phyloP scores from a whole-genome alignment of 257 asterid genomes.

The Knoxia roxburghii region DNA sequence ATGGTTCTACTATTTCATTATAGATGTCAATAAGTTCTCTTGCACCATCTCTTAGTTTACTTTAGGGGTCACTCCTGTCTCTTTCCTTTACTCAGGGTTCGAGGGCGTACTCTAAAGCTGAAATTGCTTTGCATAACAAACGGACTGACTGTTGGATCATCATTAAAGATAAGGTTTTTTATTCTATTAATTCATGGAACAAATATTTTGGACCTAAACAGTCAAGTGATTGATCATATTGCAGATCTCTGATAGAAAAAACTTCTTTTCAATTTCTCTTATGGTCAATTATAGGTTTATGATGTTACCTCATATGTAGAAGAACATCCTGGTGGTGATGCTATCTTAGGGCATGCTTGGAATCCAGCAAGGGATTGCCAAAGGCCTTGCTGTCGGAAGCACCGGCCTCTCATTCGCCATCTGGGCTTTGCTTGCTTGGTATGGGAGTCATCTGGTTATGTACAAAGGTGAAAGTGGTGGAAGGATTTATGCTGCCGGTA shows the following conservation, averaged over 20 bases:
- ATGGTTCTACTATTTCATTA: too few species aligned
- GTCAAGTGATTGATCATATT: neutral
- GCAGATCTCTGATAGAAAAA: neutral
- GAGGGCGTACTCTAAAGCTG: constrained; percentile 54
- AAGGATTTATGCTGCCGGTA: constrained; percentile 63
- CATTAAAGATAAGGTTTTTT: constrained; percentile 74
- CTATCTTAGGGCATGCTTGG: constrained; percentile 75
- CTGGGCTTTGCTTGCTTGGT: constrained; percentile 94
- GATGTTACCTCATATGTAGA: constrained; percentile 93
- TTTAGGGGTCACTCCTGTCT: neutral
- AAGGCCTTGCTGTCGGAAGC: constrained; percentile 81
- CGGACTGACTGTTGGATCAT: constrained; percentile 96
- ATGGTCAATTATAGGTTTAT: constrained; percentile 48
- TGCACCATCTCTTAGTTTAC: too few species aligned
- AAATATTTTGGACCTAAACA: neutral
- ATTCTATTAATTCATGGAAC: constrained; percentile 1
- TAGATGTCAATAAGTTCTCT: too few species aligned
- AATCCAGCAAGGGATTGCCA: constrained; percentile 75
- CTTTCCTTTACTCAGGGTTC: constrained; percentile 32
- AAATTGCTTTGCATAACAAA: constrained; percentile 72
- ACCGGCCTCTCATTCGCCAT: constrained; percentile 71
- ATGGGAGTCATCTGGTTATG: constrained; percentile 72
- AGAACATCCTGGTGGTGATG: constrained; percentile 99
- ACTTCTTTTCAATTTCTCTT: neutral
- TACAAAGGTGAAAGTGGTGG: constrained; percentile 85